Evolutionary conservation across 768 basidiomycete species (phyloP), one percentile per base, ranked within the genome.

Genomic region (Russula sp.): DNA sequence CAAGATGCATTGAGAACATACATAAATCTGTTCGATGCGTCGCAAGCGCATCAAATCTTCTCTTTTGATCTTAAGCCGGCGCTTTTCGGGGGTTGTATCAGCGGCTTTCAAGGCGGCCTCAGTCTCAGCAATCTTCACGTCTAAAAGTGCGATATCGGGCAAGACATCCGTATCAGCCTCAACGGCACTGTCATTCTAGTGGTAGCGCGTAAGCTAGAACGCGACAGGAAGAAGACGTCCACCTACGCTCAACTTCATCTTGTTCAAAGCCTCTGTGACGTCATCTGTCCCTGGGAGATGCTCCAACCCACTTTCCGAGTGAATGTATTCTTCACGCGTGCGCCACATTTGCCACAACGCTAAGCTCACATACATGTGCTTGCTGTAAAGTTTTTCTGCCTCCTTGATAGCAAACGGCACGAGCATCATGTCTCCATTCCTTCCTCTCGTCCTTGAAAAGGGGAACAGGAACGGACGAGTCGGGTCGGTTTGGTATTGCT

Each of bases 401-500:
- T 99, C 97, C 50, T 94, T 93, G 63, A 99, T 94, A 4, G 94
- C 94, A 73, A 88, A 94, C 2, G 97, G 97, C 3, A 98, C 91
- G n/a, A 91, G 77, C 47, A 83, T 82, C 27, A 78, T 79, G 62
- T 85, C 81, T 55, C 82, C 80, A 51, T 71, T 62, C 34, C 83
- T 77, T 57, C 78, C 78, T 59, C 74, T 78, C 54, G 74, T 79
- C n/a, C 85, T 82, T 6, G 94, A 91, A 72, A 97, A 99, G 0
- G 97, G 97, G 73, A 99, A 95, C 64, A 98, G 77, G 73, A 98
- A 99, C 1, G 97, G 96, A 13, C 91, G 81, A 51, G 77, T 85
- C 72, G 95, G 97, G 74, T 99, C 97, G 0, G 97, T 99, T 72
- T 98, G 97, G 73, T 93, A 99, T 72, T 96, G 93, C 72, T 96